Conservation (phyloP, 2,329 filamentous ascomycete genomes). For the Paraphoma chrysanthemicola region DNA sequence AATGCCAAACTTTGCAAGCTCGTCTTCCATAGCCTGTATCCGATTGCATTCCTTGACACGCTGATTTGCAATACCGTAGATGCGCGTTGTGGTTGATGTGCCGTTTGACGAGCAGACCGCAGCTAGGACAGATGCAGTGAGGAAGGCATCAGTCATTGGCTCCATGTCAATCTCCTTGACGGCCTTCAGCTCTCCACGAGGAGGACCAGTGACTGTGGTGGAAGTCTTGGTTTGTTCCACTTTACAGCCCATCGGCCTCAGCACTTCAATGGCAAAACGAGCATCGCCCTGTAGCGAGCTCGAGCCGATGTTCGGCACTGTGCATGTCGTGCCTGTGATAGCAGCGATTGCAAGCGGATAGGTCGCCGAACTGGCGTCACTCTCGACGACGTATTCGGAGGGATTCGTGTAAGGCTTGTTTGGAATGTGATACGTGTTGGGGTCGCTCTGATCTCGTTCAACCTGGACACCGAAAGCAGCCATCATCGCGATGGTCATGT, state of each 20-base stretch:
- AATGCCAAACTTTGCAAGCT: slow-evolving; percentile 93
- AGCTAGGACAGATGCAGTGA: slow-evolving; percentile 91
- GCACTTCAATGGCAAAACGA: slow-evolving; percentile 87
- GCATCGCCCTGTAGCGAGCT: slow-evolving; percentile 93
- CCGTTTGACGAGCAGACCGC: slow-evolving; percentile 80
- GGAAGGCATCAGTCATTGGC: slow-evolving; percentile 97
- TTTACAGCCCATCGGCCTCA: slow-evolving; percentile 90
- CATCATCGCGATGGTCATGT: slow-evolving; percentile 99
- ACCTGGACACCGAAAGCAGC: slow-evolving; percentile 85
- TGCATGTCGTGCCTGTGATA: slow-evolving; percentile 94
- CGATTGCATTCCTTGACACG: slow-evolving; percentile 98
- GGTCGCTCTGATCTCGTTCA: slow-evolving; percentile 75
- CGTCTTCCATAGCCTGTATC: slow-evolving; percentile 92
- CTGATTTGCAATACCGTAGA: slow-evolving; percentile 95
- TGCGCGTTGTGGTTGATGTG: slow-evolving; percentile 72
- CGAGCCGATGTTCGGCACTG: slow-evolving; percentile 93
- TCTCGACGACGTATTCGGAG: slow-evolving; percentile 86
- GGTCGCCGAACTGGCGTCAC: slow-evolving; percentile 95
- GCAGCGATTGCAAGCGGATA: slow-evolving; percentile 94
- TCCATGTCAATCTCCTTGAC: slow-evolving; percentile 94
- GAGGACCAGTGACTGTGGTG: slow-evolving; percentile 92
- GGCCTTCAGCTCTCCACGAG: slow-evolving; percentile 73
- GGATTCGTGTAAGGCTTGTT: slow-evolving; percentile 85
- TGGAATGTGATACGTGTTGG: slow-evolving; percentile 93
- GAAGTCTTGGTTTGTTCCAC: slow-evolving; percentile 85